These are phyloP conservation scores for Clarireedia homoeocarpa DNA, from an alignment of 2,329 filamentous ascomycete species.

Conservation along the genomic window DNA sequence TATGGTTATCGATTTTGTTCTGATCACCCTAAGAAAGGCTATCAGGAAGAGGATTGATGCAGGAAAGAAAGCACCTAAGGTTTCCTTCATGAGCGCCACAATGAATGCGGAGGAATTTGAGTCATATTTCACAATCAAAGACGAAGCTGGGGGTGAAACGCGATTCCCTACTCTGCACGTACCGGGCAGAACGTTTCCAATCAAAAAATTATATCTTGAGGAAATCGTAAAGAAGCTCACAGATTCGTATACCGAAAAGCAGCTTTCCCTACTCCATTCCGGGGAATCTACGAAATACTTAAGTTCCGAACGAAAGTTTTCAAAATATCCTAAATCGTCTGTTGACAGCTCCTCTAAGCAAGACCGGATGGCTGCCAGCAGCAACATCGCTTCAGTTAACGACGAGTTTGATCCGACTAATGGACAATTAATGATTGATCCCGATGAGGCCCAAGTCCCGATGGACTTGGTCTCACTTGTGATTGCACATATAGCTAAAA, in stretches of 20 bases:
- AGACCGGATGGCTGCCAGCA: too few relatives aligned
- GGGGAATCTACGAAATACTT: not conserved
- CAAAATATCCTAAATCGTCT: not conserved
- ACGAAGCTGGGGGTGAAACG: conserved; percentile 44
- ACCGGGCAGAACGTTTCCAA: conserved; percentile 76
- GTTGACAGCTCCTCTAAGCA: too few relatives aligned
- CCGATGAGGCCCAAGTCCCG: conserved; percentile 54
- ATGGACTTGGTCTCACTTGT: conserved; percentile 72
- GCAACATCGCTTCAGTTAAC: too few relatives aligned
- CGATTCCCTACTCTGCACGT: conserved; percentile 76
- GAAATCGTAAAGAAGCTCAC: conserved; percentile 61
- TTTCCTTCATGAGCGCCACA: conserved; percentile 92
- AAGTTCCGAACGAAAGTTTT: not conserved
- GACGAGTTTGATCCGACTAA: not conserved
- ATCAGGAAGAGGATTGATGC: conserved; percentile 49
- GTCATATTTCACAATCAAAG: conserved; percentile 66
- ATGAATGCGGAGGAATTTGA: conserved; percentile 78
- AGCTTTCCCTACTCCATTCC: not conserved
- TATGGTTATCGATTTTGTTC: conserved; percentile 86
- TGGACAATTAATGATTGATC: conserved; percentile 27
- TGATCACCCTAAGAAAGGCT: conserved; percentile 85
- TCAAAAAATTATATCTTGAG: conserved; percentile 79
- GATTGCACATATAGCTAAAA: conserved; percentile 73
- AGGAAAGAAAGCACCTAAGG: conserved; percentile 72
- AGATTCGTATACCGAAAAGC: not conserved